These are phyloP conservation scores for Cladorrhinum sp. DNA, from an alignment of 2,329 filamentous ascomycete genomes.

Conservation along the genomic window DNA sequence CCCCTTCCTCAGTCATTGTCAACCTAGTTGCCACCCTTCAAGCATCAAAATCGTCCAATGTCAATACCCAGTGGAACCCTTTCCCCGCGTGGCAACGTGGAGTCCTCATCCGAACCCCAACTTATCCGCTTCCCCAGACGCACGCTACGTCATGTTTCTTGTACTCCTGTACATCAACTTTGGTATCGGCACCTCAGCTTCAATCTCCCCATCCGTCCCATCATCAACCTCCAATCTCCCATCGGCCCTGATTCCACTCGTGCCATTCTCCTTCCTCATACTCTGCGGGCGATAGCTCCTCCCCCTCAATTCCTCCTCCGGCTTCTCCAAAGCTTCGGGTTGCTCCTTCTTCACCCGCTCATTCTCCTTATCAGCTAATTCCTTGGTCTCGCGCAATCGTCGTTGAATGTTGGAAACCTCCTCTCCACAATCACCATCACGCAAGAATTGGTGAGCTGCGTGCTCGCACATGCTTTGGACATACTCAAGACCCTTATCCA, in stretches of 20 bases:
- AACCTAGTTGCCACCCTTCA: neutral
- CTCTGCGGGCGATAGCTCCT: conserved; percentile 52
- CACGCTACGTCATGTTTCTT: conserved; percentile 28
- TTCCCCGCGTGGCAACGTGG: neutral
- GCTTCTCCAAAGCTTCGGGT: conserved; percentile 41
- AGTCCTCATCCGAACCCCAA: neutral
- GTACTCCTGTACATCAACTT: conserved; percentile 44
- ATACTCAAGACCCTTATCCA: conserved; percentile 75
- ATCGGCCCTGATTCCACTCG: neutral
- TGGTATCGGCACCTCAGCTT: conserved; percentile 33
- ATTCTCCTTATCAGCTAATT: conserved; percentile 58
- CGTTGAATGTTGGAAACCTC: conserved; percentile 70
- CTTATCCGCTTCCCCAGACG: neutral
- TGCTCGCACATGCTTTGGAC: conserved; percentile 81
- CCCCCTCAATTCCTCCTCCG: conserved; percentile 38
- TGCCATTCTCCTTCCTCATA: conserved; percentile 45
- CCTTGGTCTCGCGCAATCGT: conserved; percentile 61
- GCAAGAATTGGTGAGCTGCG: conserved; percentile 84
- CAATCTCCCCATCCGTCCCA: conserved; percentile 36
- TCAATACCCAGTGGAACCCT: neutral
- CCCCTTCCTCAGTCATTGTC: neutral
- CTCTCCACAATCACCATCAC: conserved; percentile 77
- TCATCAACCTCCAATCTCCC: conserved; percentile 41
- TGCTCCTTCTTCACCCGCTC: conserved; percentile 54
- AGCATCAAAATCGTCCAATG: neutral